phyloP scores from a whole-genome alignment of 2,329 filamentous ascomycete genomes.

The Exophiala spinifera region DNA sequence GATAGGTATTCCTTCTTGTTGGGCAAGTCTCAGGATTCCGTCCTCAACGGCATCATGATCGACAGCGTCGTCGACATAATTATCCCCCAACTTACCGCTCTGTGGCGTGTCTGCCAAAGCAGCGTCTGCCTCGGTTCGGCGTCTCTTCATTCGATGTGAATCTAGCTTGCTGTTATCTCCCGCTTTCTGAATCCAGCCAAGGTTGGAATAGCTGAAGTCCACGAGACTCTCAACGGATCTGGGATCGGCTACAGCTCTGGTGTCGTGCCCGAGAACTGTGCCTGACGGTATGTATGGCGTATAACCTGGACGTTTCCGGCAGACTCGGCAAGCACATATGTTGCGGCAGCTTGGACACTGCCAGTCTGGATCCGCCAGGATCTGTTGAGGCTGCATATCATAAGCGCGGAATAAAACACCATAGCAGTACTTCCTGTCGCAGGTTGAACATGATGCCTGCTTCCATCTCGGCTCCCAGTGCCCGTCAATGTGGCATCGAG shows the following conservation, averaged over 20 bases:
- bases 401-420: conserved; percentile 90
- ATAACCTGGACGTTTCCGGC: conserved; percentile 66
- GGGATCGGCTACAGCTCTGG: conserved; percentile 81
- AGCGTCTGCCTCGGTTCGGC: conserved; percentile 53
- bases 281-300: conserved; percentile 81
- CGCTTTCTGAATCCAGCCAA: conserved; percentile 70
- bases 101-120: conserved; percentile 39
- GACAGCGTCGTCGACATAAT: conserved; percentile 42
- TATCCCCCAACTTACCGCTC: conserved; percentile 41
- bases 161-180: conserved; percentile 47
- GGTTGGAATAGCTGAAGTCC: conserved; percentile 85
- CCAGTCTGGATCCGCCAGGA: conserved; percentile 80
- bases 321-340: conserved; percentile 83
- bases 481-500: conserved; percentile 76
- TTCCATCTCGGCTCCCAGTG: conserved; percentile 80
- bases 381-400: conserved; percentile 78
- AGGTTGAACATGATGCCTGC: conserved; percentile 75
- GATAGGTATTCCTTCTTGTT: conserved; percentile 39
- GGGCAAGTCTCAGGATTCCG: conserved; percentile 23
- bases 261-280: conserved; percentile 86
- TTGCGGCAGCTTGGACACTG: conserved; percentile 81
- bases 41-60: conserved; percentile 15
- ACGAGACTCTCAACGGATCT: conserved; percentile 87
- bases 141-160: conserved; percentile 46
- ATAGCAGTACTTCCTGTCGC: conserved; percentile 80